Evolutionary conservation across 306 rosid species (phyloP), one percentile per base, ranked within the genome.

Genomic region (Lablab purpureus): DNA sequence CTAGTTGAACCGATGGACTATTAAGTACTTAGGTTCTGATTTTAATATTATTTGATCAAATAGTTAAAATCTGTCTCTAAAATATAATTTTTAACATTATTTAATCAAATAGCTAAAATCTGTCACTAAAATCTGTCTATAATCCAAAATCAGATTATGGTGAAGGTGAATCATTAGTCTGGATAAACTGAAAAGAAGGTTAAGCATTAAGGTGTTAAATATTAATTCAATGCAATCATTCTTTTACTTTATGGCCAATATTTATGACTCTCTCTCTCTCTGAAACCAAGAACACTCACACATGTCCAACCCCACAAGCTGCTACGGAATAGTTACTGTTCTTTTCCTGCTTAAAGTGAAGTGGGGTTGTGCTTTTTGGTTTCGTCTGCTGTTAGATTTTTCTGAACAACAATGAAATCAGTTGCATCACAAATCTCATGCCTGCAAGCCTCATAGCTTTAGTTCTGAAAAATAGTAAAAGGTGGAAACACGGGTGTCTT

Each of bases 291-390:
- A 18, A 18, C 41, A 30, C 73, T 15, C 55, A 21, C 77, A 66
- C 65, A 76, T 52, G 69, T 77, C 79, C 51, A 68, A 62, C 88
- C 86, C 86, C 81, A 88, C 90, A 86, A 64, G 81, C 82, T 27
- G 51, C 40, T 41, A 54, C 34, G 19, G 50, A 55, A 73, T 72
- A 77, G 77, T 80, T 21, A 75, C 90, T 80, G 73, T 74, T 46
- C 68, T 74, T 59, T 59, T 36, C 68, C 67, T 78, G 84, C 74
- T 82, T 75, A 77, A 70, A 75, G 80, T 73, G 79, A 28, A 77
- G 25, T 78, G 43, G 46, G 45, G 36, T 76, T 56, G 69, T 81
- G 77, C 84, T 85, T 88, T 84, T 72, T 49, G 83, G 65, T 84
- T 81, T 85, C 88, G 85, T 86, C 84, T 76, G 51, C 72, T 83